These are phyloP conservation scores for Hymenoscyphus albidus DNA, from an alignment of 2,329 filamentous ascomycete genomes.

Conservation along the genomic window DNA sequence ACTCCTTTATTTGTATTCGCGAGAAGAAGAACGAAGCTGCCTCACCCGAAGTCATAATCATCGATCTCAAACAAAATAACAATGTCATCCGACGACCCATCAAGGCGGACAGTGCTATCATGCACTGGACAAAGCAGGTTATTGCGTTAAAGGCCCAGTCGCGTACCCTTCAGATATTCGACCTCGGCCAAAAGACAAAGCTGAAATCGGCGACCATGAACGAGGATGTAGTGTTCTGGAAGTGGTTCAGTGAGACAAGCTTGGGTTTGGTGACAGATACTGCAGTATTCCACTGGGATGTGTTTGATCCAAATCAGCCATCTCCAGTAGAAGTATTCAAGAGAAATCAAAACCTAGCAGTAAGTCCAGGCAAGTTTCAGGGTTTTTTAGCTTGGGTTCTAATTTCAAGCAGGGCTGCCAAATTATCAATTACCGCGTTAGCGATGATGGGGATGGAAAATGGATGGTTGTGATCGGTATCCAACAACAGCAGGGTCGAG, in stretches of 20 bases:
- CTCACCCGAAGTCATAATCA: conserved; percentile 90
- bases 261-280: conserved; percentile 88
- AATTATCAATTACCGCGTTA: conserved; percentile 99
- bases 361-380: conserved; percentile 43
- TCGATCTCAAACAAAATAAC: conserved; percentile 97
- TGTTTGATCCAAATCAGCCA: conserved; percentile 78
- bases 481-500: conserved; percentile 85
- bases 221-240: conserved; percentile 98
- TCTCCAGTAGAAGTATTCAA: conserved; percentile 89
- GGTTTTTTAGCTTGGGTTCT: neutral
- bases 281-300: conserved; percentile 95
- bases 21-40: conserved; percentile 84
- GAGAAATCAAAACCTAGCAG: conserved; percentile 82
- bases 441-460: conserved; percentile 90
- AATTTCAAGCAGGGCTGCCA: conserved; percentile 70
- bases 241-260: conserved; percentile 90
- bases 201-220: conserved; percentile 95
- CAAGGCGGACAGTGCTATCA: conserved; percentile 98
- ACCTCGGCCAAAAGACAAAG: conserved; percentile 88
- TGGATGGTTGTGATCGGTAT: conserved; percentile 99
- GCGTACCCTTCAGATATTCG: conserved; percentile 95
- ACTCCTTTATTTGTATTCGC: conserved; percentile 92
- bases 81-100: conserved; percentile 92
- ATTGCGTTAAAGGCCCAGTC: conserved; percentile 95
- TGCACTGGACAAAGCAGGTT: conserved; percentile 96